Evolutionary conservation across 140 eudicot genomes (phyloP), one percentile per base, ranked within the genome.

Genomic region (Bidens hawaiensis): DNA sequence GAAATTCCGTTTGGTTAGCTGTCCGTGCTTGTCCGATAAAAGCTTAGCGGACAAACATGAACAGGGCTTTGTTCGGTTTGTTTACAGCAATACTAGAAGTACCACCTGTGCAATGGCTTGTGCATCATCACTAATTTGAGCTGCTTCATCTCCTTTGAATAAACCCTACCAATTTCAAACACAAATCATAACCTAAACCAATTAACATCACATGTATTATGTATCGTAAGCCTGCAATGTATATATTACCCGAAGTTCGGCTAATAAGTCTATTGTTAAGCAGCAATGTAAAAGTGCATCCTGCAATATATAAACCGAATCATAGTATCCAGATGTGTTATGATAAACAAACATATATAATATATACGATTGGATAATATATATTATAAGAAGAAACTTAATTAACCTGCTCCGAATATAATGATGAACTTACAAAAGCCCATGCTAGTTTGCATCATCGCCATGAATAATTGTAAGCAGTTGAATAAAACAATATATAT

Each of bases 321-420:
- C 62, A 34, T 8, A n/a, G n/a, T n/a, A n/a, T n/a, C n/a, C 45
- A 11, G 11, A 2, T 11, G 13, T 36, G 26, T 41, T 61, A 24
- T 9, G 45, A 38, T 27, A 42, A 13, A 26, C 42, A 41, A 15
- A 12, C 36, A n/a, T n/a, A n/a, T n/a, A n/a, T n/a, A n/a, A 68
- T 31, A 28, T 27, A 55, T 41, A 27, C n/a, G n/a, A n/a, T n/a
- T n/a, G n/a, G 55, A 43, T 6, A 34, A 38, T n/a, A n/a, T n/a
- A n/a, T 8, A 9, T n/a, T n/a, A n/a, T n/a, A n/a, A n/a, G n/a
- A n/a, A n/a, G n/a, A n/a, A n/a, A n/a, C n/a, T n/a, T n/a, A n/a
- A n/a, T n/a, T n/a, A n/a, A 83, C 97, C 97, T 58, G 97, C 94
- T 57, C 97, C 97, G 15, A 64, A 71, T 52, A 90, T 13, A 46